These are phyloP conservation scores for Aureobasidium pullulans DNA, from an alignment of 2,329 filamentous ascomycete genomes.

Conservation along the genomic window DNA sequence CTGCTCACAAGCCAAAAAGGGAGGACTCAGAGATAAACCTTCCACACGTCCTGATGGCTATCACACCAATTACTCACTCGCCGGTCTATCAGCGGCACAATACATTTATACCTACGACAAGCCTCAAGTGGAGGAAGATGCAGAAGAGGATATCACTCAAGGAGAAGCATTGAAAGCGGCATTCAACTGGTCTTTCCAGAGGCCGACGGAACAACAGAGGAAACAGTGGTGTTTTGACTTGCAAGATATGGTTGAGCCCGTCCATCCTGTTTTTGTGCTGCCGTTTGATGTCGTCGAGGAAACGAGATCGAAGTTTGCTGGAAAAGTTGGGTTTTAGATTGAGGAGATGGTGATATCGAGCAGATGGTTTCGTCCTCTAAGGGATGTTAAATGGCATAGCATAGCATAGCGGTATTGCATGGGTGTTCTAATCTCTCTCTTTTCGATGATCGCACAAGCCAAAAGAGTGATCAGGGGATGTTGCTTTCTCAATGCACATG, in stretches of 20 bases:
- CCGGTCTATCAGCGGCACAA: slow-evolving; percentile 76
- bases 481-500: no score
- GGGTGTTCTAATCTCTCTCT: no score
- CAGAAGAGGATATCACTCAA: slow-evolving; percentile 4
- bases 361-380: no score
- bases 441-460: no score
- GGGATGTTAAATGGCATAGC: no score
- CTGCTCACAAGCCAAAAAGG: slow-evolving; percentile 70
- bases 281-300: slow-evolving; percentile 61
- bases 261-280: slow-evolving; percentile 82
- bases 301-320: slow-evolving; percentile 55
- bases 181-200: slow-evolving; percentile 40
- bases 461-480: no score
- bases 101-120: slow-evolving; percentile 43
- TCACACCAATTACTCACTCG: slow-evolving; percentile 86
- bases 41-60: slow-evolving; percentile 85
- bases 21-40: slow-evolving; percentile 89
- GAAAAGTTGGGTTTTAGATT: no score
- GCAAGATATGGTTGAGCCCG: slow-evolving; percentile 58
- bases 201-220: slow-evolving; percentile 42
- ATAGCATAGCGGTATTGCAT: no score
- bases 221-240: slow-evolving; percentile 58
- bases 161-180: slow-evolving; percentile 29
- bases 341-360: no score
- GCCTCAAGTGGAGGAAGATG: neutral